Base-by-base conservation (phyloP, 805 yeast species). In the Wickerhamomyces subpelliculosus region DNA sequence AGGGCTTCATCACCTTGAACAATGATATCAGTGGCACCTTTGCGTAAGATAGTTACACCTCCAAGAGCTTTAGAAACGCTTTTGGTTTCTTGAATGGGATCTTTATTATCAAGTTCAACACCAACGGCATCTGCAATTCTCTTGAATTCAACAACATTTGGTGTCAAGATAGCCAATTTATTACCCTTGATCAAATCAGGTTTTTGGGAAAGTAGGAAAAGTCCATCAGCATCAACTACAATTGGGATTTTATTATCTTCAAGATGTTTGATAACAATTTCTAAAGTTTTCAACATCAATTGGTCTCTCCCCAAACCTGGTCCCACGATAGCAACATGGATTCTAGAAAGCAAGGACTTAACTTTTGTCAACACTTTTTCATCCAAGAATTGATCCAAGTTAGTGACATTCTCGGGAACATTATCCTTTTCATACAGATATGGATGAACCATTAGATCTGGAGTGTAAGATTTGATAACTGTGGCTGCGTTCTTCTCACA, bases 371-470 rank as follows among this genome's bases (percentile, higher is more conserved):
- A 45, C 11, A 84, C 67, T 35, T 62, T 60, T 8, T 53, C 47
- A n/a, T 65, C 63, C 30, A 76, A 54, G 36, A 67, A 60, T 13
- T 45, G 30, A 37, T 48, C 48, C 2, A 21, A 26, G 36, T 49
- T 40, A 5, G 18, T 29, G 8, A 25, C 34, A 18, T 48, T 45
- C 9, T 44, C 41, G 4, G 52, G 47, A 3, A 50, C 47, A 25
- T 37, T 42, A 34, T 57, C 61, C 12, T 42, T 41, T 49, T 78
- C 88, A 39, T 63, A 69, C 46, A 89, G 56, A 56, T 86, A 87
- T 1, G 97, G 97, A 64, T 93, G 97, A 1, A 93, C 95, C 97
- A 90, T 93, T 35, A 90, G 63, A 54, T 90, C 88, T 0, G 98
- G 97, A 7, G 94, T 76, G 60, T 93, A 93, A 22, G 80, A 62